Conservation (phyloP, 140 eudicot species). For the Bidens hawaiensis region DNA sequence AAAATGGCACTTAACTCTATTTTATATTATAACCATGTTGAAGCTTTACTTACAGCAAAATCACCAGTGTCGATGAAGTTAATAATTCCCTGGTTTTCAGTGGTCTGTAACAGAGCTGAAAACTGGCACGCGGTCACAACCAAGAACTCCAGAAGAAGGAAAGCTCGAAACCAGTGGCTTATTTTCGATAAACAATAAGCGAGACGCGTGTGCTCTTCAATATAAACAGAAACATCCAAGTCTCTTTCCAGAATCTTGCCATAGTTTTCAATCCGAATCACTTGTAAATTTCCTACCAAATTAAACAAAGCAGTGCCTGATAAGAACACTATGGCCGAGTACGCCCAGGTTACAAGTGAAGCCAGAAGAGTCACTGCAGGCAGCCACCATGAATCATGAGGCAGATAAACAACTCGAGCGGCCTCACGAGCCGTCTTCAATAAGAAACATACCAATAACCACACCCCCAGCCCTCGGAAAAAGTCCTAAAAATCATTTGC, state of each 20-base stretch:
- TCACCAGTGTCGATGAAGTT: constrained; percentile 69
- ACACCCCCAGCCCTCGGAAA: constrained; percentile 36
- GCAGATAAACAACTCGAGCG: constrained; percentile 37
- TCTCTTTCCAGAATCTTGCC: constrained; percentile 58
- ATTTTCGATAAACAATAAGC: constrained; percentile 57
- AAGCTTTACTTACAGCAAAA: constrained; percentile 49
- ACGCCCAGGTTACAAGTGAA: constrained; percentile 55
- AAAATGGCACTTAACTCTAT: too few relatives aligned
- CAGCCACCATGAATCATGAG: constrained; percentile 42
- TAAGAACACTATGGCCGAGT: constrained; percentile 41
- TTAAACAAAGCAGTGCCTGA: constrained; percentile 51
- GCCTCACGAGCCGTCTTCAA: constrained; percentile 59
- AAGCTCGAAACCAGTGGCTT: constrained; percentile 62
- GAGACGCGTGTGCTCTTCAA: constrained; percentile 65
- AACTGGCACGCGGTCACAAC: constrained; percentile 51
- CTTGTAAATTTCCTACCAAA: constrained; percentile 72
- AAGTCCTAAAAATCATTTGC: constrained; percentile 38
- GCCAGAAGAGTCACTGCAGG: constrained; percentile 27
- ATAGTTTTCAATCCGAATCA: constrained; percentile 65
- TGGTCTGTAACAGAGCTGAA: constrained; percentile 51
- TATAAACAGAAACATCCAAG: constrained; percentile 61
- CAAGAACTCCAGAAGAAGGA: constrained; percentile 61
- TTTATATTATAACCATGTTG: too few relatives aligned
- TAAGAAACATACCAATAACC: constrained; percentile 24
- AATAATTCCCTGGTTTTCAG: constrained; percentile 50